Conservation (phyloP, 352 stramenopile genomes). For the Peronospora destructor region DNA sequence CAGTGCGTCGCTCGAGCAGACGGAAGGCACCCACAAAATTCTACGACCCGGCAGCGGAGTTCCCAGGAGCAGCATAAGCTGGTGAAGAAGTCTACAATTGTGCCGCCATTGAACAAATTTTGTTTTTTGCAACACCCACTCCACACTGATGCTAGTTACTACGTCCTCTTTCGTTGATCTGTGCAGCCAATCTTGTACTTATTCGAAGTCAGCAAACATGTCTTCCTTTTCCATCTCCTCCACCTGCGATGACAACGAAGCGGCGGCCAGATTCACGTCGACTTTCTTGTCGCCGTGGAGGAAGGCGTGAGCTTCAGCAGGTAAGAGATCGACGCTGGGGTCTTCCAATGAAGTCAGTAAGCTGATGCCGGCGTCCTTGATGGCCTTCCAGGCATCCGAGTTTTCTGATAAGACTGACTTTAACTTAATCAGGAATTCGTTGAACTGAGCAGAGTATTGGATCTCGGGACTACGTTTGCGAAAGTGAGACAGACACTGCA, state of each 20-base stretch:
- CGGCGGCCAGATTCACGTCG: constrained; percentile 37
- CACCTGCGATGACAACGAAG: constrained; percentile 52
- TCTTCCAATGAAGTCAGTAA: constrained; percentile 55
- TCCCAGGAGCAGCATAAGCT: constrained; percentile 67
- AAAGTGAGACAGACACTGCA: constrained; percentile 69
- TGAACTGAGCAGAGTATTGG: constrained; percentile 70
- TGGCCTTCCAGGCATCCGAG: constrained; percentile 43
- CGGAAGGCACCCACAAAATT: constrained; percentile 63
- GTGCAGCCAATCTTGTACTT: constrained; percentile 1
- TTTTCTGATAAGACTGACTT: constrained; percentile 40
- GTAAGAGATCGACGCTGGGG: constrained; percentile 41
- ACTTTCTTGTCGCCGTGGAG: constrained; percentile 54
- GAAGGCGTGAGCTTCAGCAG: constrained; percentile 46
- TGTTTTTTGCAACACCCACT: constrained; percentile 9
- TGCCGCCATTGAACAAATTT: constrained; percentile 28
- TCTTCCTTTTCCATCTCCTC: constrained; percentile 62
- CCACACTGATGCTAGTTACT: background rate
- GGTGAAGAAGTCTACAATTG: constrained; percentile 3
- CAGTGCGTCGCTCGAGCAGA: constrained; percentile 58
- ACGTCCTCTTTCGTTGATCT: constrained; percentile 4
- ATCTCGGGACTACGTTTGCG: constrained; percentile 62
- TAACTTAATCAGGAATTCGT: constrained; percentile 55
- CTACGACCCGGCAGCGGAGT: constrained; percentile 67
- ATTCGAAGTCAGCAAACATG: constrained; percentile 83
- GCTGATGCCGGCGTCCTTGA: constrained; percentile 52